Evolutionary conservation across 2,329 filamentous ascomycete species (phyloP).

Genomic region (Shiraia bambusicola): DNA sequence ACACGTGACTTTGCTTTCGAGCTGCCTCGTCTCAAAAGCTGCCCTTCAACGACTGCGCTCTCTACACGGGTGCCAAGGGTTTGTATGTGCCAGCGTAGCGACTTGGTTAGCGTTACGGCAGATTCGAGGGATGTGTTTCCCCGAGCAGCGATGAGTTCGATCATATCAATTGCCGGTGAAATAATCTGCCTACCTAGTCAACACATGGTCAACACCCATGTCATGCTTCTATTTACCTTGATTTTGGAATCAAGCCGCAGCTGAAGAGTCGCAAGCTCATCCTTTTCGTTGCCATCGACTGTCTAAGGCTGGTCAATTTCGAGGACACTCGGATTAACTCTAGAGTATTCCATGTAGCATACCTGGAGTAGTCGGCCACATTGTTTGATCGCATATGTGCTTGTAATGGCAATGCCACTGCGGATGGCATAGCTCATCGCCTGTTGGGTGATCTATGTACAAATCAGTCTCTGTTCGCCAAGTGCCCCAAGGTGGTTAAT

Average conservation of each 20-base stretch:
- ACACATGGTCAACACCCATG: too few species aligned
- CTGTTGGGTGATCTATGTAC: constrained; percentile 66
- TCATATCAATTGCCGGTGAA: constrained; percentile 86
- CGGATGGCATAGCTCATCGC: constrained; percentile 91
- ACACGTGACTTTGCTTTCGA: constrained; percentile 54
- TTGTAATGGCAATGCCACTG: constrained; percentile 80
- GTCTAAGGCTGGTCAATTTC: constrained; percentile 14
- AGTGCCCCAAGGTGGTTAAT: too few species aligned
- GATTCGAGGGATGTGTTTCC: constrained; percentile 83
- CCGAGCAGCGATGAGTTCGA: constrained; percentile 79
- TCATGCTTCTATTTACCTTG: constrained; percentile 52
- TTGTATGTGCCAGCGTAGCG: constrained; percentile 80
- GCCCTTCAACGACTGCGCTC: constrained; percentile 65
- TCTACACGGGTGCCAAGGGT: constrained; percentile 74
- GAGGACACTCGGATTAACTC: background rate
- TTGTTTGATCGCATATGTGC: constrained; percentile 80
- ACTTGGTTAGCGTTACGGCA: constrained; percentile 78
- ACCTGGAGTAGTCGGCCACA: constrained; percentile 66
- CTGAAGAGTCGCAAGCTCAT: constrained; percentile 73
- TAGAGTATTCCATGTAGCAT: constrained; percentile 20
- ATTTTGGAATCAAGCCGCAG: constrained; percentile 81
- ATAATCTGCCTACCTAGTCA: constrained; percentile 62
- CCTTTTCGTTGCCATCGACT: constrained; percentile 69
- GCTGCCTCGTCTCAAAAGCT: constrained; percentile 51
- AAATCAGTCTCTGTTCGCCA: constrained; percentile 8